Evolutionary conservation across 129 eudicot species (phyloP).

Genomic region (Dittrichia graveolens): DNA sequence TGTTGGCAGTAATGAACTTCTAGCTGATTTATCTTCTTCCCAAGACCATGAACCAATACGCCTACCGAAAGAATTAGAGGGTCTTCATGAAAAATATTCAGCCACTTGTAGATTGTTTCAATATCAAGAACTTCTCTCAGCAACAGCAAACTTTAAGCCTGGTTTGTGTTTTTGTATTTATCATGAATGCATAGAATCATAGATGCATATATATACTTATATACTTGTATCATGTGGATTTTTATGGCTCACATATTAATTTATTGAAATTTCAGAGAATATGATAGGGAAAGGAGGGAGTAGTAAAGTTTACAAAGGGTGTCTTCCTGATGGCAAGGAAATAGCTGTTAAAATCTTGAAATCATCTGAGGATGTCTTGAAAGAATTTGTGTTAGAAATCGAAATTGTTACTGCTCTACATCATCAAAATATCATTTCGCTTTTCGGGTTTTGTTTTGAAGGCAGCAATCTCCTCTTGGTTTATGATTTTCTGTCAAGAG

Average conservation of each 20-base stretch:
- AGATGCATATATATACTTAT: not conserved
- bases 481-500: constrained; percentile 82
- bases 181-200: not conserved
- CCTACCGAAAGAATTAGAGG: constrained; percentile 55
- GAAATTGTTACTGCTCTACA: constrained; percentile 61
- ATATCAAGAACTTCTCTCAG: constrained; percentile 59
- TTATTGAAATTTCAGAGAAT: constrained; percentile 51
- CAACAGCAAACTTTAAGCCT: constrained; percentile 54
- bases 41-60: constrained; percentile 36
- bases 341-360: constrained; percentile 46
- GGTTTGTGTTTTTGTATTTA: constrained; percentile 44
- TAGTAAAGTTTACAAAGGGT: constrained; percentile 79
- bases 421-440: constrained; percentile 83
- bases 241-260: constrained; percentile 6
- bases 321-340: constrained; percentile 64
- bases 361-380: constrained; percentile 40
- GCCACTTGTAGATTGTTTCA: constrained; percentile 65
- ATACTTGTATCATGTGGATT: not conserved
- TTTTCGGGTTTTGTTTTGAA: constrained; percentile 87
- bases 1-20: constrained; percentile 41
- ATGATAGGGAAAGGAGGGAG: constrained; percentile 95
- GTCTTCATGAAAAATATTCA: constrained; percentile 59
- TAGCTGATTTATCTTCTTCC: constrained; percentile 36
- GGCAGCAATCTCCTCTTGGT: constrained; percentile 73
- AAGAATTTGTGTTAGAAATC: constrained; percentile 42